Evolutionary conservation across 106 monocot genomes (phyloP), one percentile per base, ranked within the genome.

Genomic region (Vanilla planifolia): DNA sequence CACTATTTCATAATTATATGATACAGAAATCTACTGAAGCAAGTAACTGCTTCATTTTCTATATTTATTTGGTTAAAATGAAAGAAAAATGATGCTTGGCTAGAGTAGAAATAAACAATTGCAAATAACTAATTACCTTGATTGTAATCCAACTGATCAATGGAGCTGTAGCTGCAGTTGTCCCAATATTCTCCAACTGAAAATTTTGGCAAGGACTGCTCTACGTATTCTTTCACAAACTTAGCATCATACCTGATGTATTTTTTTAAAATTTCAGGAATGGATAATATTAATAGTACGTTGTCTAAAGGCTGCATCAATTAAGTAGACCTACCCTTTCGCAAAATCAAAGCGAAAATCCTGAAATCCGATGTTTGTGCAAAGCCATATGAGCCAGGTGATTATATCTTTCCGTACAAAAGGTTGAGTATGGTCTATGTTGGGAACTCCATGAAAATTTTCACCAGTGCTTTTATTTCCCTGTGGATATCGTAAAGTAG

Each of bases 321-420:
- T 37, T 13, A 6, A 20, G 13, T 36, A 8, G 0, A 19, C 30
- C 71, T 71, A 85, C 92, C 92, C 92, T 72, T 85, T 93, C 28
- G 92, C 88, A 79, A 81, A 93, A 73, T 93, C 88, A 73, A 93
- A 88, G 11, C 84, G 84, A 35, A 93, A 85, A 73, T 93, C 92
- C 29, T 88, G 75, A 55, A 93, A 93, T 16, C 84, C 88, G 43
- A 88, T 41, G 25, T 11, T 71, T 37, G 59, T 51, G 8, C 64
- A 64, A 61, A 93, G 81, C 92, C 92, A 93, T 48, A 22, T 78
- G 17, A 93, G 29, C 92, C 92, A 93, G 33, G 67, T 67, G 35
- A 72, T 76, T 41, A 88, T 79, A 52, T 93, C 92, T 67, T 74
- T 75, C 35, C 81, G 53, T 46, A 93, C 88, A 79, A 88, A 88